Percentiles rank a stretch among this genome's conserved stretches.
phyloP scores from a whole-genome alignment of 768 basidiomycete species.

The Boletus coccyginus region DNA sequence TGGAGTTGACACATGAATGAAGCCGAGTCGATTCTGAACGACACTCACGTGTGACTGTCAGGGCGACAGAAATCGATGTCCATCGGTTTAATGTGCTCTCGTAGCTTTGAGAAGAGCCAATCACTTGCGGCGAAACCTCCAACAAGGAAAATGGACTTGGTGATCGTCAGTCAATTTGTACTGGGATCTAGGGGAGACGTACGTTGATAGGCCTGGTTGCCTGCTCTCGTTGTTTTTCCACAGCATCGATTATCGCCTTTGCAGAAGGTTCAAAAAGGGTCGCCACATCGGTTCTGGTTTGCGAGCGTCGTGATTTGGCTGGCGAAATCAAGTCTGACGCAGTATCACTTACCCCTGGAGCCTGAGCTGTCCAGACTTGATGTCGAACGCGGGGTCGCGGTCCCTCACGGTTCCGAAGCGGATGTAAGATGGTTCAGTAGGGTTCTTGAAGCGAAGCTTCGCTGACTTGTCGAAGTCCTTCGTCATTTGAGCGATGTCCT shows the following conservation, averaged over 20 bases:
- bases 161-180: background rate
- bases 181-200: background rate
- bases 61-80: conserved; percentile 46
- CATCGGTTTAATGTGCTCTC: conserved; percentile 30
- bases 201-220: conserved; percentile 25
- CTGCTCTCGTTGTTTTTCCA: conserved; percentile 22
- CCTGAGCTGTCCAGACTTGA: conserved; percentile 48
- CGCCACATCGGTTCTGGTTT: conserved; percentile 28
- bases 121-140: conserved; percentile 46
- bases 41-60: conserved; percentile 47
- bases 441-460: conserved; percentile 42
- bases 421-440: conserved; percentile 42
- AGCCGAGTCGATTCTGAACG: conserved; percentile 3
- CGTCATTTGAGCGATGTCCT: conserved; percentile 42
- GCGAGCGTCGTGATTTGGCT: background rate
- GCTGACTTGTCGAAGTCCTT: conserved; percentile 46
- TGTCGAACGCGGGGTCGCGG: conserved; percentile 38
- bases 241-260: conserved; percentile 18
- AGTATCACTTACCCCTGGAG: conserved; percentile 30
- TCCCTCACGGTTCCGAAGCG: conserved; percentile 46
- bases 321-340: too few species aligned
- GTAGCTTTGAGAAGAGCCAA: conserved; percentile 38
- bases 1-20: background rate
- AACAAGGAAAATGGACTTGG: conserved; percentile 39
- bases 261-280: conserved; percentile 29